These are phyloP conservation scores for Chlorociboria aeruginascens DNA, from an alignment of 495 filamentous ascomycete species.

Conservation along the genomic window DNA sequence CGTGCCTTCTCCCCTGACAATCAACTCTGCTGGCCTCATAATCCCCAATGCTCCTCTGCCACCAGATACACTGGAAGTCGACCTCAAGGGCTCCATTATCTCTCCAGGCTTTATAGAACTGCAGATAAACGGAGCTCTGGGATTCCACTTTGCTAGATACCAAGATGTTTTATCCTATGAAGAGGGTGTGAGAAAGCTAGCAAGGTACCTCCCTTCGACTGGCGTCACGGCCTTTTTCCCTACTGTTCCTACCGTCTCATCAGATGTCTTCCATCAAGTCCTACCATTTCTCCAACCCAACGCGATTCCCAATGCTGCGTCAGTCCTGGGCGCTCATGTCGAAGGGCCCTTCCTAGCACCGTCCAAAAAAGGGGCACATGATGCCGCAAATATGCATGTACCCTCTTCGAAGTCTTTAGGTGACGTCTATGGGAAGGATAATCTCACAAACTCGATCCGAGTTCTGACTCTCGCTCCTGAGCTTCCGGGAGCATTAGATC, in stretches of 20 bases:
- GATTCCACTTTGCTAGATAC: conserved; percentile 53
- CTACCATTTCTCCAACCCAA: conserved; percentile 48
- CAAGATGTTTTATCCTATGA: conserved; percentile 39
- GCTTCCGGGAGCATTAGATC: conserved; percentile 33
- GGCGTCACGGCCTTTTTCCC: conserved; percentile 50
- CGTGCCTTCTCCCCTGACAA: conserved; percentile 24
- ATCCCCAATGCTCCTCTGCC: conserved; percentile 18
- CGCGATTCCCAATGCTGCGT: conserved; percentile 36
- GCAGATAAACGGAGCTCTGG: conserved; percentile 53
- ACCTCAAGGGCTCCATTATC: conserved; percentile 47
- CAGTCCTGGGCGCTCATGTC: conserved; percentile 53
- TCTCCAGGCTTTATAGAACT: conserved; percentile 54
- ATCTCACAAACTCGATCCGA: conserved; percentile 23
- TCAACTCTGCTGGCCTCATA: conserved; percentile 28
- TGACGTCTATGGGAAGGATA: conserved; percentile 43
- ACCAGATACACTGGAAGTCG: conserved; percentile 32
- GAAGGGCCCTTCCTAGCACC: conserved; percentile 55
- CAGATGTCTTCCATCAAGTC: conserved; percentile 47
- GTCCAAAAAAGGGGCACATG: conserved; percentile 45
- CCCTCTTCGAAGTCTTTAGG: conserved; percentile 32
- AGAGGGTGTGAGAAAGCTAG: conserved; percentile 41
- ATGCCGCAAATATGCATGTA: conserved; percentile 39
- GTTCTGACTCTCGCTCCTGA: conserved; percentile 16
- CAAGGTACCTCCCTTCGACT: conserved; percentile 41
- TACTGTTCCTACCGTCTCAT: conserved; percentile 45